Evolutionary conservation across 805 yeast species (phyloP).

Genomic region (Pichia scutulata): DNA sequence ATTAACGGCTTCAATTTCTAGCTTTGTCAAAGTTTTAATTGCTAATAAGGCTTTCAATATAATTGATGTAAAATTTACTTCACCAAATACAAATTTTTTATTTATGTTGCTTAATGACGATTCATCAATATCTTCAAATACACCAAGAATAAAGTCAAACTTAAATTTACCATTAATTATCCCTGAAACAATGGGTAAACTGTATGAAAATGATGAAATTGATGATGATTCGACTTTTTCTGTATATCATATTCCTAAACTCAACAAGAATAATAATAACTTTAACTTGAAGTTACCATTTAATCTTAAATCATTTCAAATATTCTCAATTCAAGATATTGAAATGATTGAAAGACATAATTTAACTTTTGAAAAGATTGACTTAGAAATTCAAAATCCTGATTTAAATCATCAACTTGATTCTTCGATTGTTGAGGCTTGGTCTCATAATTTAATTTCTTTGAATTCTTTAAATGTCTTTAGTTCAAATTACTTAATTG

Average conservation of each 20-base stretch:
- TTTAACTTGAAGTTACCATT: not conserved
- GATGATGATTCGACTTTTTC: not conserved
- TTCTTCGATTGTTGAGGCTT: not conserved
- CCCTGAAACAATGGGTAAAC: not conserved
- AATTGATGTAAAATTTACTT: not conserved
- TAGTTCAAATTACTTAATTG: not conserved
- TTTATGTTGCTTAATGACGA: not conserved
- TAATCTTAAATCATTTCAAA: slow-evolving; percentile 1
- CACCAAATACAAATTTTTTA: not conserved
- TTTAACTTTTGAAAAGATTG: not conserved
- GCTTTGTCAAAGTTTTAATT: not conserved
- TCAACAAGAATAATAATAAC: no score
- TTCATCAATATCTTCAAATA: not conserved
- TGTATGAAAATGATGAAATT: slow-evolving; percentile 8
- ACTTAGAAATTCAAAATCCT: not conserved
- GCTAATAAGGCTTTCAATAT: not conserved
- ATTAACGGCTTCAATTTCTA: not conserved
- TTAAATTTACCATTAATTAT: not conserved
- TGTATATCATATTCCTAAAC: not conserved
- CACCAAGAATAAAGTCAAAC: not conserved
- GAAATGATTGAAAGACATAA: not conserved
- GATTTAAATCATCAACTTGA: not conserved
- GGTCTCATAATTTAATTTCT: not conserved
- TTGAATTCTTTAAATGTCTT: not conserved
- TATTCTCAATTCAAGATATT: not conserved